A percentile compares a stretch with the other conserved stretches of the same genome.
phyloP scores from a whole-genome alignment of 2,329 filamentous ascomycete species.

The Amylocarpus encephaloides region DNA sequence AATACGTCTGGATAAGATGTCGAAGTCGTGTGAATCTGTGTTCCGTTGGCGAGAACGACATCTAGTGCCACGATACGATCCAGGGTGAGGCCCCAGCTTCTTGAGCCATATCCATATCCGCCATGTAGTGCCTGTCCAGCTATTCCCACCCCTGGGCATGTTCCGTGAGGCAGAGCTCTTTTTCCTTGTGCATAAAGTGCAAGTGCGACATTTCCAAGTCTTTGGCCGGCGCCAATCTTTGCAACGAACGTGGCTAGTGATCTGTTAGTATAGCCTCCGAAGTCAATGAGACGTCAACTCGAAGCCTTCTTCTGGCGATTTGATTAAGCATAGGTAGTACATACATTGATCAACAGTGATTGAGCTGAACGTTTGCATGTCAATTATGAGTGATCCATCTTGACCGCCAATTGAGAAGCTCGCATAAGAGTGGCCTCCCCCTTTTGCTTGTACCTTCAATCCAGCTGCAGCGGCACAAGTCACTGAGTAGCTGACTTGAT shows the following conservation, averaged over 20 bases:
- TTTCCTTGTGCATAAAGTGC: slow-evolving; percentile 32
- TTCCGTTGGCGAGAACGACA: slow-evolving; percentile 38
- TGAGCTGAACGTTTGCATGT: slow-evolving; percentile 45
- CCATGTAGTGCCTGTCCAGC: slow-evolving; percentile 43
- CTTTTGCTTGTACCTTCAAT: slow-evolving; percentile 44
- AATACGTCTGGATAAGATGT: slow-evolving; percentile 27
- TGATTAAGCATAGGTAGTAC: too few relatives aligned
- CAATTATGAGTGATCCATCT: slow-evolving; percentile 47
- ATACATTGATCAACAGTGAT: slow-evolving; percentile 43
- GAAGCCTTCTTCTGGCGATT: too few relatives aligned
- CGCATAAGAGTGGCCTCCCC: slow-evolving; percentile 51
- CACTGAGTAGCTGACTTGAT: slow-evolving; percentile 39
- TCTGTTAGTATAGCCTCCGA: background rate
- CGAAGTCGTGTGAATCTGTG: slow-evolving; percentile 23
- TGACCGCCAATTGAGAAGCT: slow-evolving; percentile 41
- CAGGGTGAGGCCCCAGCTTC: slow-evolving; percentile 45
- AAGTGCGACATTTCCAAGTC: slow-evolving; percentile 39
- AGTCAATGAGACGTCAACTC: too few relatives aligned
- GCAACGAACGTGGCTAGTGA: slow-evolving; percentile 3
- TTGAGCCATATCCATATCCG: slow-evolving; percentile 38
- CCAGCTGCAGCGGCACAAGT: slow-evolving; percentile 38
- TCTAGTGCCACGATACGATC: slow-evolving; percentile 44
- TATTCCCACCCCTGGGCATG: slow-evolving; percentile 40
- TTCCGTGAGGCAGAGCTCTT: slow-evolving; percentile 39
- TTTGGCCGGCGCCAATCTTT: slow-evolving; percentile 30